Evolutionary conservation across 176 grass and related monocot species (phyloP).

Genomic region (Cymbopogon citratus): DNA sequence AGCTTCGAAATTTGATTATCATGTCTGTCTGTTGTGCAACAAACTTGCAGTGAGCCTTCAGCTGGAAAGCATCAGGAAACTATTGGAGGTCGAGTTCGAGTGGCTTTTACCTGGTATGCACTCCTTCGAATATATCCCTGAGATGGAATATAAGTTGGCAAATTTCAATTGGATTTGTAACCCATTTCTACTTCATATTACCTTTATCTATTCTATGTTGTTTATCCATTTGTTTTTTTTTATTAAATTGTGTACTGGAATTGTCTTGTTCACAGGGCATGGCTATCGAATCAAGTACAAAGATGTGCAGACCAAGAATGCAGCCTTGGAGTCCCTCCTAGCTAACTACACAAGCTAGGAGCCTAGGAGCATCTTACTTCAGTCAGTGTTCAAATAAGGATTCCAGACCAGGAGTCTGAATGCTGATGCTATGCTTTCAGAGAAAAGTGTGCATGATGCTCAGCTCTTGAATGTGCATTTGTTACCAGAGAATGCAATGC

Average conservation of each 20-base stretch:
- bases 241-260: not conserved
- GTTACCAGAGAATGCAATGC: not conserved
- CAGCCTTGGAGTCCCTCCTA: slow-evolving; percentile 29
- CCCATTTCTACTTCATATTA: not conserved
- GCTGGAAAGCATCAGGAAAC: slow-evolving; percentile 66
- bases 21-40: not conserved
- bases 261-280: slow-evolving; percentile 31
- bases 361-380: slow-evolving; percentile 6
- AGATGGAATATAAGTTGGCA: not conserved
- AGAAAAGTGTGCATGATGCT: not conserved
- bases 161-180: not conserved
- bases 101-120: slow-evolving; percentile 70
- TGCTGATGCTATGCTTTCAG: not conserved
- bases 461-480: not conserved
- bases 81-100: slow-evolving; percentile 49
- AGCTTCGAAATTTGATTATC: not conserved
- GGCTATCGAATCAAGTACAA: slow-evolving; percentile 31
- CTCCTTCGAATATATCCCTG: not conserved
- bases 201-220: not conserved
- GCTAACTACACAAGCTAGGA: slow-evolving; percentile 23
- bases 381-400: slow-evolving; percentile 4
- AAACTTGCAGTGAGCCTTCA: slow-evolving; percentile 57
- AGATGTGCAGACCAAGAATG: slow-evolving; percentile 43
- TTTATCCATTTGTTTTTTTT: not conserved
- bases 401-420: not conserved